Evolutionary conservation across 345 rosid species (phyloP).

Genomic region (Populus tremula): DNA sequence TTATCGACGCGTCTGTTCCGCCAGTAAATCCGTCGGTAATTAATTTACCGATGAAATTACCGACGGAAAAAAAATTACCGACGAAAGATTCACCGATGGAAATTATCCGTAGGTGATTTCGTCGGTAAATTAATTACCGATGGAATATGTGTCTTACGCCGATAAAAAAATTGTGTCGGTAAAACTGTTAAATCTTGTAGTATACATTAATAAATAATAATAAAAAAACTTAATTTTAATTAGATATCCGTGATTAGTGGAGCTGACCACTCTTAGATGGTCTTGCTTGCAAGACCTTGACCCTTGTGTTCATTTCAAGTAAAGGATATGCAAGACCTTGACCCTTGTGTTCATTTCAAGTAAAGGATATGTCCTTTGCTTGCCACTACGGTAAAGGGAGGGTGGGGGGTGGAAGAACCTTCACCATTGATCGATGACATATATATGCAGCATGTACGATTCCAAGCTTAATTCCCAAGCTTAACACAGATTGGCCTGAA

Average conservation of each 20-base stretch:
- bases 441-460: slow-evolving; percentile 16
- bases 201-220: no score
- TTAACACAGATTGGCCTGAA: slow-evolving; percentile 12
- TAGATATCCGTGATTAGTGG: neutral
- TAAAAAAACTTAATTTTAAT: neutral
- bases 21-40: no score
- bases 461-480: slow-evolving; percentile 39
- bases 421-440: slow-evolving; percentile 16
- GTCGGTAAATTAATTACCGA: no score
- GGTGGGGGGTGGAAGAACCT: slow-evolving; percentile 23
- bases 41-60: no score
- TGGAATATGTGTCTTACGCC: no score
- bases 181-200: no score
- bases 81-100: no score
- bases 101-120: no score
- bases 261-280: neutral
- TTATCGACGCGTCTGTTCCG: no score
- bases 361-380: slow-evolving; percentile 45
- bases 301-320: slow-evolving; percentile 25
- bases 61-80: no score
- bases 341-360: slow-evolving; percentile 25
- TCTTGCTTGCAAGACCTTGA: neutral
- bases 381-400: slow-evolving; percentile 42
- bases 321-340: neutral
- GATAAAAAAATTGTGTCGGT: no score